Percentiles rank a stretch among this genome's conserved stretches.
These are phyloP conservation scores for Xylariaceae sp. DNA, from an alignment of 2,329 filamentous ascomycete genomes.

Conservation along the genomic window DNA sequence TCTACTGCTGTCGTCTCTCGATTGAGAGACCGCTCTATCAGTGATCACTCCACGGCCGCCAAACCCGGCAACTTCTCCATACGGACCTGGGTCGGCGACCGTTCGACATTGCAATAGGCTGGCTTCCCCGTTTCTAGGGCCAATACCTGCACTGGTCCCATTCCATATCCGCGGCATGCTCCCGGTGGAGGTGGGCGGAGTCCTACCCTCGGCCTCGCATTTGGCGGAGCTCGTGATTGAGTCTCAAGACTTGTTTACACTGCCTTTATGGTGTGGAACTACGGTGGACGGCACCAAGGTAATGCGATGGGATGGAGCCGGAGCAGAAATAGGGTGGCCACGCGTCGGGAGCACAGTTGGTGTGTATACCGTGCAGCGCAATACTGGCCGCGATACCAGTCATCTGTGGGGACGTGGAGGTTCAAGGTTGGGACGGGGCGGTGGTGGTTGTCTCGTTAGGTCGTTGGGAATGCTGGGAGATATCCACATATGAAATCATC, in stretches of 20 bases:
- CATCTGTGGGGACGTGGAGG: slow-evolving; percentile 1
- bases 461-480: background rate
- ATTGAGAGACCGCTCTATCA: no score
- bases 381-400: slow-evolving; percentile 4
- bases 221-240: slow-evolving; percentile 12
- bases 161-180: no score
- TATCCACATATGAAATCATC: slow-evolving; percentile 12
- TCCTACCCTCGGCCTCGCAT: slow-evolving; percentile 12
- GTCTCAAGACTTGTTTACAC: slow-evolving; percentile 14
- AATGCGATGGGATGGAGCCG: no score
- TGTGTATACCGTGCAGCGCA: slow-evolving; percentile 4
- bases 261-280: background rate
- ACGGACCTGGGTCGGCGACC: no score
- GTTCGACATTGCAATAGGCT: no score
- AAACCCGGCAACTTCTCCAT: no score
- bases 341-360: background rate
- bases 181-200: background rate
- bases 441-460: no score
- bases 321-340: no score
- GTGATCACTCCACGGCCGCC: no score
- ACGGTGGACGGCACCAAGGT: no score
- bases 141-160: background rate
- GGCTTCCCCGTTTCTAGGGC: background rate
- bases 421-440: background rate
- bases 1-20: background rate